Conservation (phyloP, 345 rosid genomes). For the Heritiera fomes region DNA sequence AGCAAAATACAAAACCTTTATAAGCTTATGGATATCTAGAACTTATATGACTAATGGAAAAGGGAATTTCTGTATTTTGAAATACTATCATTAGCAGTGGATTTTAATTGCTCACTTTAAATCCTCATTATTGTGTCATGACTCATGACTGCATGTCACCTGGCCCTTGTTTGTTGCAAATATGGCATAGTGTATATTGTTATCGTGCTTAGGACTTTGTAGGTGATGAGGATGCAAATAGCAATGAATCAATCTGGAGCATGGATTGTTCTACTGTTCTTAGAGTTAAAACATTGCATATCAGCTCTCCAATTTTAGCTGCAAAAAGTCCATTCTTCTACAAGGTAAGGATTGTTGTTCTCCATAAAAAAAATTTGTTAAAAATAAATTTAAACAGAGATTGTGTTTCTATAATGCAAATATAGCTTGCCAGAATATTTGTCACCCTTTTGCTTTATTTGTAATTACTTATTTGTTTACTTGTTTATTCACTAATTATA, state of each 20-base stretch:
- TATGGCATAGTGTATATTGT: neutral
- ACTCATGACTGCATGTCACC: neutral
- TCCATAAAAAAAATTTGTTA: neutral
- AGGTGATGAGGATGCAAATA: constrained; percentile 77
- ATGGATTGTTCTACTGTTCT: constrained; percentile 77
- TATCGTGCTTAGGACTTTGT: neutral
- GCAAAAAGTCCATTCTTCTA: constrained; percentile 98
- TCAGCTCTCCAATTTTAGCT: constrained; percentile 97
- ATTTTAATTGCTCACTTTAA: neutral
- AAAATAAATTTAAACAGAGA: neutral
- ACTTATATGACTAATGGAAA: neutral
- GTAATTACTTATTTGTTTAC: constrained; percentile 11
- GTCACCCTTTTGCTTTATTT: neutral
- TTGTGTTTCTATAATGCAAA: neutral
- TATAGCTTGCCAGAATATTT: neutral
- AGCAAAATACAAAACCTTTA: neutral
- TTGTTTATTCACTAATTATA: constrained; percentile 27
- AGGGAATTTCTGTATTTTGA: neutral
- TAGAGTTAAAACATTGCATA: constrained; percentile 81
- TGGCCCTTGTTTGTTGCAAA: neutral
- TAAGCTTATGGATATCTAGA: neutral
- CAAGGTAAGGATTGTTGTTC: constrained; percentile 45
- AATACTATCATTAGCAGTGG: neutral
- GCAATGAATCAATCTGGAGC: constrained; percentile 75
- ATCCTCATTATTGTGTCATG: neutral